Evolutionary conservation across 2,329 filamentous ascomycete genomes (phyloP).

Genomic region (Pestalotiopsis sp.): DNA sequence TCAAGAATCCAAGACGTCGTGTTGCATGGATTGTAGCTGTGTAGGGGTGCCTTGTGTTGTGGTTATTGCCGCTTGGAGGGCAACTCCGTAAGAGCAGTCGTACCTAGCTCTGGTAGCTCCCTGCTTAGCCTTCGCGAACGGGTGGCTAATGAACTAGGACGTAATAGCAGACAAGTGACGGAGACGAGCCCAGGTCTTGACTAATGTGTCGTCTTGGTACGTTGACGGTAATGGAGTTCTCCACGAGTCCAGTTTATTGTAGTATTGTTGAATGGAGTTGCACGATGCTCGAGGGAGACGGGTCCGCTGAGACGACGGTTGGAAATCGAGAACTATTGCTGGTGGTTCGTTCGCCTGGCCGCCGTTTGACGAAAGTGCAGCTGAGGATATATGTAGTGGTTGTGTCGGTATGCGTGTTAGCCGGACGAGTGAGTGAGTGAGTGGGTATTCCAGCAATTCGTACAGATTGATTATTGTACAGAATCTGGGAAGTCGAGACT

Average conservation of each 20-base stretch:
- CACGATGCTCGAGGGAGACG: not conserved
- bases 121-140: conserved; percentile 3
- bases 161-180: conserved; percentile 7
- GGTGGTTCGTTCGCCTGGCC: too few species aligned
- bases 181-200: not conserved
- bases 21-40: conserved; percentile 1
- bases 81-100: not conserved
- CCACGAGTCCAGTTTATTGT: conserved; percentile 1
- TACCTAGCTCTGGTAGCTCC: not conserved
- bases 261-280: not conserved
- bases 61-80: conserved; percentile 4
- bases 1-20: conserved; percentile 6
- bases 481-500: too few species aligned
- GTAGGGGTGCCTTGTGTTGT: conserved; percentile 7
- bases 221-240: not conserved
- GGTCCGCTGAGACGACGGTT: not conserved
- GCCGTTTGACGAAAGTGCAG: too few species aligned
- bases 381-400: too few species aligned
- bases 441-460: too few species aligned
- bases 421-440: too few species aligned
- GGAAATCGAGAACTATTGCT: too few species aligned
- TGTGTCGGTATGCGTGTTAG: too few species aligned
- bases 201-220: not conserved
- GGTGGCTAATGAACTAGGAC: not conserved
- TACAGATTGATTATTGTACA: too few species aligned